A percentile compares a stretch with the other conserved stretches of the same genome.
Evolutionary conservation across 345 rosid genomes (phyloP).

Genomic region (Acer campestre): DNA sequence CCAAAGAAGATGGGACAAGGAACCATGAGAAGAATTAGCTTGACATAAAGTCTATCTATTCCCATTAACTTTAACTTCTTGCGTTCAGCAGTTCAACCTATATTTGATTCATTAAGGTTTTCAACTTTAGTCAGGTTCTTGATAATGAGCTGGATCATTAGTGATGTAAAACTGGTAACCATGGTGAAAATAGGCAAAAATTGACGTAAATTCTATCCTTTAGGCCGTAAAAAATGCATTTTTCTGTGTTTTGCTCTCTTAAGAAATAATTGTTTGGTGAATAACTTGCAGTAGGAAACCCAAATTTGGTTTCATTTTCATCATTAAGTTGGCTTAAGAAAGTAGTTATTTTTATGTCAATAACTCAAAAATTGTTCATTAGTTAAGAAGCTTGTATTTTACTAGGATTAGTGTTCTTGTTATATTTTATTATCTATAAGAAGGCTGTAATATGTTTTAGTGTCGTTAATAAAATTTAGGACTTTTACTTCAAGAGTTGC

Average conservation of each 20-base stretch:
- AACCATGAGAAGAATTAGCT: neutral
- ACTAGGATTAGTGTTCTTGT: neutral
- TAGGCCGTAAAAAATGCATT: neutral
- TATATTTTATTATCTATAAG: neutral
- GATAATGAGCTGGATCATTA: too few relatives aligned
- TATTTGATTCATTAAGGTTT: neutral
- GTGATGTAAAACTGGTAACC: too few relatives aligned
- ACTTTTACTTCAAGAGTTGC: neutral
- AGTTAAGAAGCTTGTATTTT: neutral
- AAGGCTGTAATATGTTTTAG: neutral
- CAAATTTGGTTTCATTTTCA: too few relatives aligned
- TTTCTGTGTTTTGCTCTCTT: neutral
- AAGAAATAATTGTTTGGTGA: too few relatives aligned
- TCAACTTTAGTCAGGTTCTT: too few relatives aligned
- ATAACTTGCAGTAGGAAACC: too few relatives aligned
- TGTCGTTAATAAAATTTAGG: neutral
- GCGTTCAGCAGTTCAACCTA: neutral
- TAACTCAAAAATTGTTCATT: neutral
- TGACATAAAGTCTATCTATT: neutral
- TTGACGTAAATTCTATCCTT: neutral
- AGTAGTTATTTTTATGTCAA: too few relatives aligned
- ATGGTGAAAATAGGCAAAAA: too few relatives aligned
- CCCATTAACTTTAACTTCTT: neutral
- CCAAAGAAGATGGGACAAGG: neutral
- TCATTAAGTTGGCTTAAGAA: neutral